Base-by-base conservation (phyloP, 1,284 basidiomycete species). In the Trametes pubescens region DNA sequence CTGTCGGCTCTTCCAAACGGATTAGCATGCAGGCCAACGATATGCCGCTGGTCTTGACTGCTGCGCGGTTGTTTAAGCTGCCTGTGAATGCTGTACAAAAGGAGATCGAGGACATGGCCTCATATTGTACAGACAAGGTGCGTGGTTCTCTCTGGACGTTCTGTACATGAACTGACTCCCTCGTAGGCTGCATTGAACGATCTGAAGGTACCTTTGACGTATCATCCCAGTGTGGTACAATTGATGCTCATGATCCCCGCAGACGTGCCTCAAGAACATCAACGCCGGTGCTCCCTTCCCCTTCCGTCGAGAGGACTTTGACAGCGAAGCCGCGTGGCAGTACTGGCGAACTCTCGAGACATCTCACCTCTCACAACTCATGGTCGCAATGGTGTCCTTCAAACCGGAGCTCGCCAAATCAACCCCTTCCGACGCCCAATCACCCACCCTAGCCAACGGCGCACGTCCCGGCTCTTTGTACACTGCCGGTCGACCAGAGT, bases 241-340 rank as follows among this genome's bases (percentile, higher is more conserved):
- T 54, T n/a, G 44, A 3, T 51, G 21, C 57, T 34, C 29, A 53
- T 61, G 37, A 26, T 14, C 7, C 13, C 7, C 46, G 63, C 62
- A 96, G 91, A 93, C 91, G 35, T 96, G 94, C 74, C 82, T 98
- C 59, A 96, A 95, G 79, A 94, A 96, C 67, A 92, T 99, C 75
- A 93, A 92, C 64, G 90, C 93, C 8, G 92, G 94, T 46, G 83
- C 86, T 22, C 80, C 92, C 0, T 95, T 96, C 75, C 95, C 96
- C 0, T 95, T 93, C 34, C 85, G 90, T 52, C 84, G 90, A 67
- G 89, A 94, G 68, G 96, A 99, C 75, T 99, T 99, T 71, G 83
- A 86, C 29, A 88, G 77, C 61, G 92, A 92, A 2, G 86, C 88
- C 0, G 92, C 92, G 0, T 99, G 93, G 88, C 85, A 89, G 38